phyloP scores from a whole-genome alignment of 306 rosid species.

The Prinsepia uniflora region DNA sequence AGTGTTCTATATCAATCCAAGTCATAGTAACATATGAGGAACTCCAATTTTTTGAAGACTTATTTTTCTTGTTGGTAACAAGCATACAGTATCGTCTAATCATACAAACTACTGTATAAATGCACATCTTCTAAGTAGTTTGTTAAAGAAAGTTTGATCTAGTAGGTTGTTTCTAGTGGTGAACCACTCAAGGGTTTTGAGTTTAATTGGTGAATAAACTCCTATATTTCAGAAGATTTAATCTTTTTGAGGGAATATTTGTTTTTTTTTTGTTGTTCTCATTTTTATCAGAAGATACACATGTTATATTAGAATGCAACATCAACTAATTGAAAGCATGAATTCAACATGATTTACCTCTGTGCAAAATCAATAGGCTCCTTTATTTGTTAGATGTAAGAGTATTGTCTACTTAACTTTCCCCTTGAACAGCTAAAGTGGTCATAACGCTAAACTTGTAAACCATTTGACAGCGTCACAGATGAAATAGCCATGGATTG shows the following conservation, averaged over 20 bases:
- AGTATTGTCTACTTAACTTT: neutral
- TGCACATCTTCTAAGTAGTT: neutral
- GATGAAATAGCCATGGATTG: constrained; percentile 91
- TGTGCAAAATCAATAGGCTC: neutral
- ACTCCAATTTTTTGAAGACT: neutral
- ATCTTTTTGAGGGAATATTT: neutral
- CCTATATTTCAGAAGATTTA: neutral
- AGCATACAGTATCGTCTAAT: too few species aligned
- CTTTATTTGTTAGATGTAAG: neutral
- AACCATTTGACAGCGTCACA: constrained; percentile 71
- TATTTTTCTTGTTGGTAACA: neutral
- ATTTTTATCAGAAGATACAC: neutral
- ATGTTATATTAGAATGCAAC: neutral
- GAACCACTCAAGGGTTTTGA: neutral
- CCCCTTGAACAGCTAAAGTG: neutral
- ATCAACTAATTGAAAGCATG: neutral
- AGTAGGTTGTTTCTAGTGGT: too few species aligned
- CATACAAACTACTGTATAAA: neutral
- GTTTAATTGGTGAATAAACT: neutral
- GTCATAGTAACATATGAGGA: neutral
- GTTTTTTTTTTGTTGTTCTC: neutral
- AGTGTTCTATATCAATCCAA: neutral
- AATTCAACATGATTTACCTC: neutral
- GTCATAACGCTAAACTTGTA: constrained; percentile 20
- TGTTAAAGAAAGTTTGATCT: too few species aligned